Conservation (phyloP, 257 asterid species). For the Eustoma russellianum region DNA sequence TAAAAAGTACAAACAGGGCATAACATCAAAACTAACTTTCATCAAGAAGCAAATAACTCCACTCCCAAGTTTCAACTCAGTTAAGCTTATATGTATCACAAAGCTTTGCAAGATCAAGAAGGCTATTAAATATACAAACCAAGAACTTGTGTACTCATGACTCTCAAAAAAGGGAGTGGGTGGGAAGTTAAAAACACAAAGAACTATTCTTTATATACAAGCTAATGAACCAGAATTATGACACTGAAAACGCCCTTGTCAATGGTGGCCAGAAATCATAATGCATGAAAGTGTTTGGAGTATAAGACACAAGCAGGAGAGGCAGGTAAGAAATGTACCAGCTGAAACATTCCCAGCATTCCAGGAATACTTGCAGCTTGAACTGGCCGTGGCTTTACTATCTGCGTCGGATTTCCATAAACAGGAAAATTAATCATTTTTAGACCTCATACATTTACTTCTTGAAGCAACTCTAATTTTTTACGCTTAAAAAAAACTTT, state of each 20-base stretch:
- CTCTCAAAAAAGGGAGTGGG: no score
- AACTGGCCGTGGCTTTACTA: constrained; percentile 88
- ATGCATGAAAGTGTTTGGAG: not conserved
- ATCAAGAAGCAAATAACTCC: no score
- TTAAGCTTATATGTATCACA: no score
- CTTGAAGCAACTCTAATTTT: not conserved
- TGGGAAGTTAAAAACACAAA: no score
- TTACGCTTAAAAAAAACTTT: no score
- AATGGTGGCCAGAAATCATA: not conserved
- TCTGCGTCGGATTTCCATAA: constrained; percentile 31
- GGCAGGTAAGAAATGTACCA: constrained; percentile 39
- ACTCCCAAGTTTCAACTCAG: no score
- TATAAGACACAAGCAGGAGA: not conserved
- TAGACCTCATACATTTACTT: not conserved
- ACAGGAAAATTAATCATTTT: not conserved
- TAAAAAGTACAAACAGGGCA: no score
- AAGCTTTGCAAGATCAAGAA: no score
- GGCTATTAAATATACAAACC: no score
- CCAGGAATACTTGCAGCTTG: constrained; percentile 99
- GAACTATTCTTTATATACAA: no score
- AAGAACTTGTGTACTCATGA: no score
- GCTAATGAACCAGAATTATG: not conserved
- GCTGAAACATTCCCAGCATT: constrained; percentile 97
- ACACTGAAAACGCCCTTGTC: not conserved
- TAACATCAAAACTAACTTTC: no score